Conservation (phyloP, 352 stramenopile genomes). For the Pythium phragmitis region DNA sequence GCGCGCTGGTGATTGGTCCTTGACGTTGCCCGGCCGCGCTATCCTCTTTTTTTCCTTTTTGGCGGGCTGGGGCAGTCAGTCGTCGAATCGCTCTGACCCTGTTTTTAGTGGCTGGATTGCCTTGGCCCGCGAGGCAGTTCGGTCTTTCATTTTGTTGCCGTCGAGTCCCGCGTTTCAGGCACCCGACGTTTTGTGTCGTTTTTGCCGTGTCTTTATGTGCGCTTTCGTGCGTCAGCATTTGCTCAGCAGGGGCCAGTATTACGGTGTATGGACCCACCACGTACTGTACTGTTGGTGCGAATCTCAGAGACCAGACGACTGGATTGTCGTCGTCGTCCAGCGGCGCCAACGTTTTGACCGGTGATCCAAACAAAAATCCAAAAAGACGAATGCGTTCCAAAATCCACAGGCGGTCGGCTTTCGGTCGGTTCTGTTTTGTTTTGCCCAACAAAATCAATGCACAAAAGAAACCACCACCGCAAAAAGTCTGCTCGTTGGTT, state of each 20-base stretch:
- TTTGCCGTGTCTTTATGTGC: not conserved
- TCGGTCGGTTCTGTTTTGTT: slow-evolving; percentile 19
- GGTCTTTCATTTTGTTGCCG: slow-evolving; percentile 4
- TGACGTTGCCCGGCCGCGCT: slow-evolving; percentile 9
- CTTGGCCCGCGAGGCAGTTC: not conserved
- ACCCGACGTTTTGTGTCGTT: not conserved
- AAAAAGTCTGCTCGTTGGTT: slow-evolving; percentile 3
- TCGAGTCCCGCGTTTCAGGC: slow-evolving; percentile 1
- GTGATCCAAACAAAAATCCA: slow-evolving; percentile 1
- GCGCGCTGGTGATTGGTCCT: slow-evolving; percentile 9
- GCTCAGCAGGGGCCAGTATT: slow-evolving; percentile 17
- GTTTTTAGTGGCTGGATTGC: slow-evolving; percentile 11
- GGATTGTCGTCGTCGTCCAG: not conserved
- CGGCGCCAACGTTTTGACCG: slow-evolving; percentile 5
- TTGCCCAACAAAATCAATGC: not conserved
- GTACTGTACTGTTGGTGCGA: slow-evolving; percentile 1
- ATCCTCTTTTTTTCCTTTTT: slow-evolving; percentile 11
- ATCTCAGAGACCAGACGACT: slow-evolving; percentile 5
- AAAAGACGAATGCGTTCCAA: slow-evolving; percentile 2
- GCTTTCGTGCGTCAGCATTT: slow-evolving; percentile 7
- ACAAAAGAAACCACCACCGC: slow-evolving; percentile 13
- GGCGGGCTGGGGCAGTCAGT: slow-evolving; percentile 4
- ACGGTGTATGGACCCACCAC: slow-evolving; percentile 1
- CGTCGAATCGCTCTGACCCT: slow-evolving; percentile 2
- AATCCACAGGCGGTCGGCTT: not conserved